These are phyloP conservation scores for Udeniomyces megalosporus DNA, from an alignment of 768 basidiomycete genomes.

Conservation along the genomic window DNA sequence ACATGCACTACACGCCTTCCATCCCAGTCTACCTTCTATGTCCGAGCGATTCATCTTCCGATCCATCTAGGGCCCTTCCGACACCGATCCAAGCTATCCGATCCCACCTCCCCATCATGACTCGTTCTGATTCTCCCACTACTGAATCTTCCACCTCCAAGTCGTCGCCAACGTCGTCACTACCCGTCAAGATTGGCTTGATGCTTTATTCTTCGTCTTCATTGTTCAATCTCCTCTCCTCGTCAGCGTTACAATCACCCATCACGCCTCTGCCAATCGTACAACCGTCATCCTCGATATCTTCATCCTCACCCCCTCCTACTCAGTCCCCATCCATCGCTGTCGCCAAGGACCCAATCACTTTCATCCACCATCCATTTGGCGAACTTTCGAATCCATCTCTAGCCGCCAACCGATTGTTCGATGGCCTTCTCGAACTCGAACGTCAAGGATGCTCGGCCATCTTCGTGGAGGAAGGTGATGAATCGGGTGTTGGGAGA, in stretches of 20 bases:
- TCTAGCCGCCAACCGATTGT: slow-evolving; percentile 60
- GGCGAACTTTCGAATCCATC: slow-evolving; percentile 33
- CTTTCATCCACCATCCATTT: slow-evolving; percentile 20
- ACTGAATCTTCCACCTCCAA: not conserved
- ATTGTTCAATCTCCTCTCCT: slow-evolving; percentile 7
- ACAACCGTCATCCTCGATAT: not conserved
- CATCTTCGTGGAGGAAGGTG: slow-evolving; percentile 67
- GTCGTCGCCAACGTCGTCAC: not conserved
- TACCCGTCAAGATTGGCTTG: slow-evolving; percentile 43
- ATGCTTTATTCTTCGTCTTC: slow-evolving; percentile 23
- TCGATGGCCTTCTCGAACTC: slow-evolving; percentile 68
- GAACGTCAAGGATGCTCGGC: slow-evolving; percentile 56
- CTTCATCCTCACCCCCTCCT: not conserved
- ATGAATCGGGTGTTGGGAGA: slow-evolving; percentile 72
- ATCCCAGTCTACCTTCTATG: slow-evolving; percentile 62
- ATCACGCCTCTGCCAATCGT: too few relatives aligned
- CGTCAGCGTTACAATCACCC: too few relatives aligned
- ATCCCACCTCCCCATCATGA: not conserved
- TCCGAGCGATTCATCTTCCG: slow-evolving; percentile 6
- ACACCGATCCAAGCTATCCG: not conserved
- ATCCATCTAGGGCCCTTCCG: not conserved
- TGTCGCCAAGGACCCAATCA: slow-evolving; percentile 12
- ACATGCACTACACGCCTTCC: slow-evolving; percentile 84
- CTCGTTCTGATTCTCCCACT: not conserved
- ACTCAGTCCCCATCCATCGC: slow-evolving; percentile 25